Base-by-base conservation (phyloP, 441 rosid genomes). In the Daphne laureola region DNA sequence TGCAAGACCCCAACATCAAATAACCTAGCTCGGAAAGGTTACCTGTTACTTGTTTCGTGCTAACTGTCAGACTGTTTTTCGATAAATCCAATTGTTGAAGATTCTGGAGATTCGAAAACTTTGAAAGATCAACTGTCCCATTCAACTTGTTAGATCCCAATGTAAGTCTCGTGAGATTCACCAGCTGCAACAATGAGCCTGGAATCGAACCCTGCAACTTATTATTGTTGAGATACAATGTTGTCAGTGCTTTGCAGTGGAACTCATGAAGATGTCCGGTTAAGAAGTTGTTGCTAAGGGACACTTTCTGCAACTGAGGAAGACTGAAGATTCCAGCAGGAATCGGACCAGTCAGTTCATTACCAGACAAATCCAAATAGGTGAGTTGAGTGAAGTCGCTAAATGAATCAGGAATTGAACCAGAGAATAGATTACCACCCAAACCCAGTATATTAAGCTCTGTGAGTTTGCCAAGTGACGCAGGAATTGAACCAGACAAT, bases 1-100 rank as follows among this genome's bases (percentile, higher is more conserved):
- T 64, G 58, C 75, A 70, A 12, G 62, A 46, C 14, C 63, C 47
- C 57, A 70, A 61, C 12, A 18, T 58, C 36, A 74, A 14, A 12
- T 9, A 14, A 6, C 31, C 15, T 9, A 61, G 26, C 3, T 42
- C 36, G 35, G 35, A 0, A 1, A 7, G 6, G 35, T 7, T 7
- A 27, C 4, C 35, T 3, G 35, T 27, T 3, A 61, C 64, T 17
- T 52, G 54, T 16, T 31, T 53, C 16, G 41, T 41, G 45, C 44
- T 58, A 49, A 27, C 43, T 7, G 35, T 12, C 36, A 58, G 43
- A 8, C 14, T 46, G 58, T 66, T 70, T 3, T 42, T 3, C 5
- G 75, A 66, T 43, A 66, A 50, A 23, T 58, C 52, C 23, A 63
- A 49, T 9, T 0, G 25, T 12, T 25, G 0, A 7, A 69, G 61